Conservation (phyloP, 176 grass and related monocot genomes). For the Rhynchospora tenuis region DNA sequence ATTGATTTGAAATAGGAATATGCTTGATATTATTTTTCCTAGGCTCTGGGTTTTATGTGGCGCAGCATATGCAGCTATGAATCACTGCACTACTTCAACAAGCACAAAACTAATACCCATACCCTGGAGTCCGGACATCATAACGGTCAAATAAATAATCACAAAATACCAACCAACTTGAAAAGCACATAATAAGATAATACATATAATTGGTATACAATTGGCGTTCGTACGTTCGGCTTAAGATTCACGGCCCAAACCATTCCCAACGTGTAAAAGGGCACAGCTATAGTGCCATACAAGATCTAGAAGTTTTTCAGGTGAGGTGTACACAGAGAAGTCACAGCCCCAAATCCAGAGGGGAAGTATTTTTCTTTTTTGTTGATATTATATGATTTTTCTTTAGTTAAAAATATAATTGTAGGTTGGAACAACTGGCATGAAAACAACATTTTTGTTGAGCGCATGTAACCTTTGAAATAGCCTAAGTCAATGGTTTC, state of each 20-base stretch:
- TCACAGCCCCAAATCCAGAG: constrained; percentile 6
- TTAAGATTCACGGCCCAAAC: background rate
- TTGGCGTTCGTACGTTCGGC: background rate
- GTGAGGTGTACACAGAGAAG: background rate
- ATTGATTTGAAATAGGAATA: background rate
- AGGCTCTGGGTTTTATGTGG: background rate
- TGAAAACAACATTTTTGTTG: constrained; percentile 18
- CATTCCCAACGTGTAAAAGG: background rate
- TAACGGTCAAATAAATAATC: no score
- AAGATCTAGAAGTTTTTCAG: constrained; percentile 5
- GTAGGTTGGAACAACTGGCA: constrained; percentile 13
- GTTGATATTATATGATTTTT: background rate
- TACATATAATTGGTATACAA: background rate
- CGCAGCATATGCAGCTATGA: background rate
- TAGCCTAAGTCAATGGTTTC: constrained; percentile 20
- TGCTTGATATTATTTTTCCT: background rate
- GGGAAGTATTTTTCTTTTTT: background rate
- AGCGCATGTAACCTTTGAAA: constrained; percentile 22
- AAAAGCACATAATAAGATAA: background rate
- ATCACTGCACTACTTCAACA: background rate
- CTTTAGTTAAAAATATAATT: constrained; percentile 4
- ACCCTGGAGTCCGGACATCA: no score
- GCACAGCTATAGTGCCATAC: background rate
- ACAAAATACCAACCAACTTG: background rate
- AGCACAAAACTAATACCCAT: background rate